Conservation (phyloP, 2,329 filamentous ascomycete species). For the Amphichorda felina region DNA sequence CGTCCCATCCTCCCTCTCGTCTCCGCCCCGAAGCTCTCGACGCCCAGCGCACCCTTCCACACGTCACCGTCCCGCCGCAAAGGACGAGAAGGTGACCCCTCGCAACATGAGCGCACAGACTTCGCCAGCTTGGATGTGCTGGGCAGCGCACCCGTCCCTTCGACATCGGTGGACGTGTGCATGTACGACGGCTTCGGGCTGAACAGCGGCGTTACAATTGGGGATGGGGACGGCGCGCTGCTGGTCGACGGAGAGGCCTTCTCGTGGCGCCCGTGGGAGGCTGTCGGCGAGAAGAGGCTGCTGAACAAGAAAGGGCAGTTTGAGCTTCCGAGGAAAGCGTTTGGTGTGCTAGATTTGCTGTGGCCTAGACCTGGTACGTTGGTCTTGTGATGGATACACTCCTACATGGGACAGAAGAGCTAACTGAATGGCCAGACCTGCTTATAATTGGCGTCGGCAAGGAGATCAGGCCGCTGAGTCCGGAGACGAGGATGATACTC, state of each 20-base stretch:
- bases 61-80: slow-evolving; percentile 3
- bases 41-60: not conserved
- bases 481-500: slow-evolving; percentile 59
- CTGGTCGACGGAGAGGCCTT: slow-evolving; percentile 83
- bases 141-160: slow-evolving; percentile 59
- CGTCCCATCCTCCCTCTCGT: not conserved
- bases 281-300: slow-evolving; percentile 33
- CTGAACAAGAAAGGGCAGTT: slow-evolving; percentile 72
- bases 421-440: slow-evolving; percentile 48
- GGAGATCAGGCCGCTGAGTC: slow-evolving; percentile 63
- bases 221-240: slow-evolving; percentile 59
- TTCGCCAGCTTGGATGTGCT: slow-evolving; percentile 72
- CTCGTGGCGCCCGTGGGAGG: slow-evolving; percentile 72
- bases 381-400: not conserved
- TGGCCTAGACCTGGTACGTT: slow-evolving; percentile 79
- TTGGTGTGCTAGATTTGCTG: slow-evolving; percentile 64
- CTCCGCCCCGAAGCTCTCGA: not conserved
- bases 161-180: slow-evolving; percentile 76
- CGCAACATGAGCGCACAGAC: slow-evolving; percentile 34
- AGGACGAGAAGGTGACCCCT: not conserved
- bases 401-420: no score
- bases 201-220: slow-evolving; percentile 65
- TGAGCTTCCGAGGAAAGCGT: slow-evolving; percentile 58
- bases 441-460: slow-evolving; percentile 81
- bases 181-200: slow-evolving; percentile 75